Base-by-base conservation (phyloP, 805 yeast species). In the Scheffersomyces lignosus region DNA sequence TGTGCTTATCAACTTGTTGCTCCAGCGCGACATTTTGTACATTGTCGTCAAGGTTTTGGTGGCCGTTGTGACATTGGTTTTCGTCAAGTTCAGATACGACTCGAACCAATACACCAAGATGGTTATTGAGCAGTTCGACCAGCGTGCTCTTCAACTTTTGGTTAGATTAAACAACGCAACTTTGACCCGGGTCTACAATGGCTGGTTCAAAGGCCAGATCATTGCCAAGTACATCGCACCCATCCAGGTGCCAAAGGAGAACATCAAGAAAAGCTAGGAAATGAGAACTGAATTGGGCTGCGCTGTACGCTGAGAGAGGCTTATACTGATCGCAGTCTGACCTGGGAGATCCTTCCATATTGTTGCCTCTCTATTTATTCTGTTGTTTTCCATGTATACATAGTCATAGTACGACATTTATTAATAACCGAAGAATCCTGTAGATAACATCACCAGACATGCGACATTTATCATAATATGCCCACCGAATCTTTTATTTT, bases 71-170 rank as follows among this genome's bases (percentile, higher is more conserved):
- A 47, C 64, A 8, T 48, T 59, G 20, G 62, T 53, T 5, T 68
- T 68, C 31, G 44, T 62, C 37, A 66, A 64, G 40, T 55, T 66
- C 37, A 56, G 73, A 40, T 64, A 45, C 45, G 63, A 60, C 38
- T 44, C 50, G 8, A 65, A 58, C 38, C 53, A 49, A 41, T 62
- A 56, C 44, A 58, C 70, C 14, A 56, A 55, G 39, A 41, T 61
- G 6, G 58, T 81, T 6, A 57, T 80, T 30, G 60, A 61, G 10
- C 72, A 71, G 35, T 71, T 73, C 47, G 76, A 80, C 40, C 48
- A 56, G 37, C 64, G 59, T 43, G 51, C 72, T 14, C 71, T 65
- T 40, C 43, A 37, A 24, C 41, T 38, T 17, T 57, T 51, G 36
- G 20, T 32, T 8, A 42, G 48, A 20, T 12, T 40, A 25, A 36